A percentile compares a stretch with the other conserved stretches of the same genome.
Conservation (phyloP, 768 basidiomycete genomes). For the Candolleomyces efflorescens region DNA sequence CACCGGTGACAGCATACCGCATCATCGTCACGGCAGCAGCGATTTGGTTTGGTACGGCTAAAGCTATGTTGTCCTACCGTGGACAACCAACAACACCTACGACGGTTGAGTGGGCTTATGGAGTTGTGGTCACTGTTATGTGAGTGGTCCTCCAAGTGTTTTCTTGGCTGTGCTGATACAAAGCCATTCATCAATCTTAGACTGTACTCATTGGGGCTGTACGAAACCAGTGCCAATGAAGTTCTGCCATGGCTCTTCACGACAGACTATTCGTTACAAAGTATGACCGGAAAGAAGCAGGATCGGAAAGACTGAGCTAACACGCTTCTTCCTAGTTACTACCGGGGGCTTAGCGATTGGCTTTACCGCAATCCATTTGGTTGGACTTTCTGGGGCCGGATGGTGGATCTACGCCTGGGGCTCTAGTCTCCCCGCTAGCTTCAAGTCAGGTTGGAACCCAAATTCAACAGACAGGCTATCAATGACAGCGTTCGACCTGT, state of each 20-base stretch:
- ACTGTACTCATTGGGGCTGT: slow-evolving; percentile 4
- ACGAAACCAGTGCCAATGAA: not conserved
- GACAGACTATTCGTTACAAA: not conserved
- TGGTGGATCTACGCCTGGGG: not conserved
- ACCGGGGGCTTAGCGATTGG: not conserved
- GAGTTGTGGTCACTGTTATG: slow-evolving; percentile 1
- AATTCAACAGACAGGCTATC: not conserved
- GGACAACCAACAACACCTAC: slow-evolving; percentile 2
- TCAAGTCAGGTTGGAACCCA: not conserved
- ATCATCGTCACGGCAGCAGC: slow-evolving; percentile 5
- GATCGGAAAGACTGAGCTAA: not conserved
- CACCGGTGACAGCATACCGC: slow-evolving; percentile 9
- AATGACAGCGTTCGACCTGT: not conserved
- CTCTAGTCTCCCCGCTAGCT: not conserved
- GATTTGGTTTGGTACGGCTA: slow-evolving; percentile 5
- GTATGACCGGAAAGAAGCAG: not conserved
- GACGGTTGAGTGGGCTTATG: slow-evolving; percentile 9
- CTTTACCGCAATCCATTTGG: not conserved
- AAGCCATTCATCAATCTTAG: not conserved
- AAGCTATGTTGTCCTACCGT: slow-evolving; percentile 6
- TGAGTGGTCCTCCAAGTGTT: not conserved
- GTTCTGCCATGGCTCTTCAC: slow-evolving; percentile 2
- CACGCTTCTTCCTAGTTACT: not conserved
- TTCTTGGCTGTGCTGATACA: not conserved
- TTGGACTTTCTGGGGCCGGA: not conserved